Evolutionary conservation across 2,329 filamentous ascomycete genomes (phyloP), one percentile per base, ranked within the genome.

Genomic region (Knoxdaviesia proteae): DNA sequence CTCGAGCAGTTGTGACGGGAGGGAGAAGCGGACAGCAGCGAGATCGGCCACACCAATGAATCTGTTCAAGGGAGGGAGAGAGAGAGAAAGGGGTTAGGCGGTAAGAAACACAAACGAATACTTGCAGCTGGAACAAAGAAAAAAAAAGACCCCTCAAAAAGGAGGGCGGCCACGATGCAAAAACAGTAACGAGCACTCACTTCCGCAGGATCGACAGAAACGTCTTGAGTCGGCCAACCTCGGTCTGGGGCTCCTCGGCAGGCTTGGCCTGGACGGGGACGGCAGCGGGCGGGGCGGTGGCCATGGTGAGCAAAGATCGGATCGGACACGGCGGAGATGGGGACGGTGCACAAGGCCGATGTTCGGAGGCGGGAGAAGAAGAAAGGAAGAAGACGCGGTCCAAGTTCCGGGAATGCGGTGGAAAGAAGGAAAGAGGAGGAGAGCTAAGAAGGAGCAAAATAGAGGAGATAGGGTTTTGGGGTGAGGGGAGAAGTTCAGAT

Each of bases 1-100:
- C 60, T 98, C 90, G 54, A 98, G 73, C 38, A 98, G 76, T 61
- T 96, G 88, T 41, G 90, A 86, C 29, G 90, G 90, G 41, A 98
- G 71, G 10, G 88, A 96, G 64, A 98, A 98, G 51, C 90, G 82
- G 48, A 96, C 88, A 44, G 86, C 76, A 45, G 90, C 90, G 54
- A 98, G 90, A 61, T 98, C 90, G 50, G 87, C 70, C 45, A 98
- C 90, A 51, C 90, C 90, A 53, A 96, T 86, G 61, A 96, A 96
- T 58, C 88, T 92, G 59, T 32, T 39, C 30, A 11, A 10, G 29
- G 32, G 11, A 20, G 29, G 30, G 39, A 11, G 11, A 40, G 39
- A 29, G 32, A 32, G 11, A 20, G 32, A 20, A 40, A 38, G 20
- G 7, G 9, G 7, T 6, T 42, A 20, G 37, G 32, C 30, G 1